Evolutionary conservation across 306 rosid species (phyloP).

Genomic region (Cucurbita maxima): DNA sequence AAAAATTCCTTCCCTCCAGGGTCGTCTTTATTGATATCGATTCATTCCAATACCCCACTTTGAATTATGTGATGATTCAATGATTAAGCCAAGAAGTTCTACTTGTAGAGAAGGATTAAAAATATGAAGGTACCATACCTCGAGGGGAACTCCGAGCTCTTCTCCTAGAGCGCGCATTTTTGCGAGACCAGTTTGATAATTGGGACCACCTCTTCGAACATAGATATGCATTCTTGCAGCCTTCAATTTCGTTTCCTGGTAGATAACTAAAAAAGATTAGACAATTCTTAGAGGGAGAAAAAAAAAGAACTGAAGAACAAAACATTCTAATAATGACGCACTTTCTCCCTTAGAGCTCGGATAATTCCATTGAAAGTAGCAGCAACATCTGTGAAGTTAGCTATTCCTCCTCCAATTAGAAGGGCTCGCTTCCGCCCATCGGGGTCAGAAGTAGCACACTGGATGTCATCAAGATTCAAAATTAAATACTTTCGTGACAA

Average conservation of each 20-base stretch:
- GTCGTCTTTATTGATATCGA: not conserved
- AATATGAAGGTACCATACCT: conserved; percentile 24
- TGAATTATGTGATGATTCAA: not conserved
- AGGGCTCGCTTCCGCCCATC: conserved; percentile 86
- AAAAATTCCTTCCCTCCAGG: not conserved
- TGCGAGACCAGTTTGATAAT: conserved; percentile 64
- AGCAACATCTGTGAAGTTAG: conserved; percentile 85
- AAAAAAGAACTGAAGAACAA: not conserved
- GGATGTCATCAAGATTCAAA: conserved; percentile 14
- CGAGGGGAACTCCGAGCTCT: conserved; percentile 67
- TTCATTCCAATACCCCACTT: not conserved
- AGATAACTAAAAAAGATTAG: not conserved
- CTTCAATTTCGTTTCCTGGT: conserved; percentile 61
- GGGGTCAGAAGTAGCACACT: conserved; percentile 79
- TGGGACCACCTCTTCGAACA: conserved; percentile 89
- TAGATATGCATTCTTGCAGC: conserved; percentile 66
- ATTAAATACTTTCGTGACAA: not conserved
- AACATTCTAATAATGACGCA: conserved; percentile 4
- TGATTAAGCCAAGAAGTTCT: not conserved
- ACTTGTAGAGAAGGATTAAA: not conserved
- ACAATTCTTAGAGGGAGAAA: not conserved
- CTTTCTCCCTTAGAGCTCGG: conserved; percentile 71
- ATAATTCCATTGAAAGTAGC: conserved; percentile 74
- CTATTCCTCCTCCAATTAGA: conserved; percentile 83
- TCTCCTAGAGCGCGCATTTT: conserved; percentile 71